Conservation (phyloP, 495 filamentous ascomycete genomes). For the Amphirosellinia nigrospora region DNA sequence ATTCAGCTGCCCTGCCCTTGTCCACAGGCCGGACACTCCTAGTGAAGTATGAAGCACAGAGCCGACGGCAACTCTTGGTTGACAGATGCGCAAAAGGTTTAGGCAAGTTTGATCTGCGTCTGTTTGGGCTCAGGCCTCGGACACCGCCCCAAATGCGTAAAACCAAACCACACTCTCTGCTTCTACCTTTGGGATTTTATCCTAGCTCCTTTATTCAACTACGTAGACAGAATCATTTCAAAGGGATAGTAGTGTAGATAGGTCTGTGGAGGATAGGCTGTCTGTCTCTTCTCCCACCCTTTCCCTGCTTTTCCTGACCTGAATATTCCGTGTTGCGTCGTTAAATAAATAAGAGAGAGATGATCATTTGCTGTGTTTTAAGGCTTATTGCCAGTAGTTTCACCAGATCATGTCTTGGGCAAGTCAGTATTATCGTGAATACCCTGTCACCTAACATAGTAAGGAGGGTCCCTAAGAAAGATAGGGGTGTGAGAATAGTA, state of each 20-base stretch:
- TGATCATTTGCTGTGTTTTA: neutral
- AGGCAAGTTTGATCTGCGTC: conserved; percentile 16
- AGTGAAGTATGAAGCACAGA: conserved; percentile 4
- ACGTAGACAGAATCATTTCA: conserved; percentile 7
- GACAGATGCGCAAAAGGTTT: conserved; percentile 1
- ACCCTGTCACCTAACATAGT: neutral
- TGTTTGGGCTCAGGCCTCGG: neutral
- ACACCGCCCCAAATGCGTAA: neutral
- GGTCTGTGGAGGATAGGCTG: neutral
- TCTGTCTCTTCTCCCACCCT: neutral
- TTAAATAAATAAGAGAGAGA: neutral
- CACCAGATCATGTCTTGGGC: neutral
- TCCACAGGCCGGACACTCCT: too few species aligned
- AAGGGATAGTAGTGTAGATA: neutral
- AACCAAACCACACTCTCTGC: neutral
- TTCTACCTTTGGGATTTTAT: conserved; percentile 3
- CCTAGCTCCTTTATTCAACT: neutral
- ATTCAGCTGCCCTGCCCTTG: conserved; percentile 11
- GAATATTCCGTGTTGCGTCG: neutral
- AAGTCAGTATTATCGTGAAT: neutral
- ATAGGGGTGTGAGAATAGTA: conserved; percentile 5
- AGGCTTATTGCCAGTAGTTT: neutral
- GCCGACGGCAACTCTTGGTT: conserved; percentile 13
- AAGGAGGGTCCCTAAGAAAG: neutral
- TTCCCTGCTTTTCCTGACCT: too few species aligned